Conservation (phyloP, 148 eudicot species). For the Mesembryanthemum crystallinum region DNA sequence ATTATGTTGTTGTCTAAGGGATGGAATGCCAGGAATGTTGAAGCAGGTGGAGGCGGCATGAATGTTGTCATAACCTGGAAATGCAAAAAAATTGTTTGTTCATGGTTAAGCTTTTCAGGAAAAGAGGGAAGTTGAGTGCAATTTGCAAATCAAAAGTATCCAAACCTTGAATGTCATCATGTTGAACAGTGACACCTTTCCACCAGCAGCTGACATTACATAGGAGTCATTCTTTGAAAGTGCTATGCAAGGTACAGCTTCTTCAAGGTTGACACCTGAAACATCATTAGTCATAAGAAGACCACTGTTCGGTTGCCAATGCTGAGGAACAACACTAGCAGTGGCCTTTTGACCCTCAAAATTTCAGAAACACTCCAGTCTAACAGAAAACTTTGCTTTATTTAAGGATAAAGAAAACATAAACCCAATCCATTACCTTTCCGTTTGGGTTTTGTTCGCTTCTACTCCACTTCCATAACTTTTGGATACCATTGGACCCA, state of each 20-base stretch:
- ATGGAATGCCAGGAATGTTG: constrained; percentile 94
- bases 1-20: constrained; percentile 96
- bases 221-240: constrained; percentile 97
- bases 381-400: background rate
- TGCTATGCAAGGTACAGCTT: constrained; percentile 91
- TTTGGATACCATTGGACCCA: constrained; percentile 64
- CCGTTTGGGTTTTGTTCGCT: constrained; percentile 79
- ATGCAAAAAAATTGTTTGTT: constrained; percentile 12
- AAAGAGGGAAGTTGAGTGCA: background rate
- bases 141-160: background rate
- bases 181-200: constrained; percentile 88
- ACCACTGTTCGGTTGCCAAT: constrained; percentile 98
- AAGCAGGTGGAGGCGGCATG: constrained; percentile 92
- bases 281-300: constrained; percentile 88
- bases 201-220: constrained; percentile 95
- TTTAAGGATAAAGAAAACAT: background rate
- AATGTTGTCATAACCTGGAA: constrained; percentile 89
- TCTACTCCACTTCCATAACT: constrained; percentile 85
- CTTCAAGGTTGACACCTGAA: constrained; percentile 80
- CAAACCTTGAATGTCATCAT: constrained; percentile 98
- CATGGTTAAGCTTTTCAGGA: background rate
- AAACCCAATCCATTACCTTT: constrained; percentile 46
- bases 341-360: constrained; percentile 64
- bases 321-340: constrained; percentile 81
- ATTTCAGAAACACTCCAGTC: constrained; percentile 28